Evolutionary conservation across 2,329 filamentous ascomycete species (phyloP).

Genomic region (Juglanconis sp.): DNA sequence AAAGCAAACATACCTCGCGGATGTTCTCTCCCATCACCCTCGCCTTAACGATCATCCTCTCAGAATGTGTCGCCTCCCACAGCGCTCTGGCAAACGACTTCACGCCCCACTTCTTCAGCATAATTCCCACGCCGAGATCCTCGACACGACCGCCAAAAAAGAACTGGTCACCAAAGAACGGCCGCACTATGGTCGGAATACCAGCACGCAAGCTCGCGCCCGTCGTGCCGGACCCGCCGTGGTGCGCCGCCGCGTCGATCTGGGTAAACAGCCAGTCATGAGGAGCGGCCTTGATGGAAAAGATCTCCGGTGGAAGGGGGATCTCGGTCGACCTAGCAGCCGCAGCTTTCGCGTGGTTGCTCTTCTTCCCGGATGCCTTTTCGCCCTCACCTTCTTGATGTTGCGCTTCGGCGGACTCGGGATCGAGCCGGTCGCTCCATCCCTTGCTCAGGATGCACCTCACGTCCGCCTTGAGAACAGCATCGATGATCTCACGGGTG

Average conservation of each 20-base stretch:
- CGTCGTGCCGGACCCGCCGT: constrained; percentile 92
- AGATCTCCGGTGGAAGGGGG: constrained; percentile 73
- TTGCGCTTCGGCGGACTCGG: constrained; percentile 5
- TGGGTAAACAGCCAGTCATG: constrained; percentile 96
- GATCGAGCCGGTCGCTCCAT: constrained; percentile 75
- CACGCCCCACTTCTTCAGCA: constrained; percentile 85
- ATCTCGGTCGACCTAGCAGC: constrained; percentile 57
- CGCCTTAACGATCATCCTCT: constrained; percentile 89
- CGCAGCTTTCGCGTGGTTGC: constrained; percentile 39
- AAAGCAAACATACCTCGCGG: constrained; percentile 61
- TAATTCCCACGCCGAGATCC: constrained; percentile 88
- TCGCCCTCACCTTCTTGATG: constrained; percentile 46
- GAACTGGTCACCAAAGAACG: constrained; percentile 97
- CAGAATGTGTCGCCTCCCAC: constrained; percentile 86
- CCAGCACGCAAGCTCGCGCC: constrained; percentile 89
- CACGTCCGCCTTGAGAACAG: constrained; percentile 85
- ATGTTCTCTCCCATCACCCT: constrained; percentile 80
- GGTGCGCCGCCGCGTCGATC: constrained; percentile 90
- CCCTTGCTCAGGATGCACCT: constrained; percentile 94
- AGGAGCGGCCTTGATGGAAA: constrained; percentile 83
- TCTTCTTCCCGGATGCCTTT: neutral
- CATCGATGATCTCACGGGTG: constrained; percentile 89
- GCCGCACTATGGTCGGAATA: constrained; percentile 89
- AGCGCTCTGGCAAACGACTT: constrained; percentile 79
- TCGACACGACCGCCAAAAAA: constrained; percentile 91